Conservation (phyloP, 371 early-diverging fungal species). For the Zancudomyces culisetae region DNA sequence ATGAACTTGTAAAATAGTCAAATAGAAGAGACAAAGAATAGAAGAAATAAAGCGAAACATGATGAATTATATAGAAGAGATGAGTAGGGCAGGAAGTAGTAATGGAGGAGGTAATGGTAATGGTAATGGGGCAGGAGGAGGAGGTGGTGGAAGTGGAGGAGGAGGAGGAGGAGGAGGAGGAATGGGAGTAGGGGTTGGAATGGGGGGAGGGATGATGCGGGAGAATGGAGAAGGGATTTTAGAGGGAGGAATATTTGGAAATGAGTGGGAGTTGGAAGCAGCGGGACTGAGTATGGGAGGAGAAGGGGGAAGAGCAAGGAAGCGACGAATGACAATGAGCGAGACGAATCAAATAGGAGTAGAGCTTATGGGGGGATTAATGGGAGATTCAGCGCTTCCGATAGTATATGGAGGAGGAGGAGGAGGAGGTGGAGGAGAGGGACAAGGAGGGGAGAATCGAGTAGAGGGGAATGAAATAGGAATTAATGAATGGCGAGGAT, state of each 20-base stretch:
- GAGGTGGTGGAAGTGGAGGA: too few species aligned
- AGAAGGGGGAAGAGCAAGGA: background rate
- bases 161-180: too few species aligned
- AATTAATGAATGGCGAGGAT: background rate
- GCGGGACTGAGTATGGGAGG: background rate
- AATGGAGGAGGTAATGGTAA: too few species aligned
- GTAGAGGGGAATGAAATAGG: background rate
- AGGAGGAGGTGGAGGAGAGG: background rate
- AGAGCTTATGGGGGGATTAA: background rate
- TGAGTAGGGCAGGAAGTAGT: too few species aligned
- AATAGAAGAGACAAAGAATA: too few species aligned
- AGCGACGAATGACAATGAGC: conserved; percentile 1
- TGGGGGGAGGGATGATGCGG: too few species aligned
- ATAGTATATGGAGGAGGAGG: background rate
- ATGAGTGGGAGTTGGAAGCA: background rate
- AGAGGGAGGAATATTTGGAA: background rate
- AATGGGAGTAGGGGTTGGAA: too few species aligned
- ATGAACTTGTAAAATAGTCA: too few species aligned
- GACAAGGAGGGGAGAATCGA: background rate
- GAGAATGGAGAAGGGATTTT: background rate
- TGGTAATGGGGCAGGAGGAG: too few species aligned
- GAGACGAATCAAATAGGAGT: background rate
- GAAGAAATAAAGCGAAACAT: too few species aligned
- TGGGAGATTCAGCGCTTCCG: background rate
- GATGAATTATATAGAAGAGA: too few species aligned